Percentiles rank a stretch among this genome's conserved stretches.
Conservation (phyloP, 1,284 basidiomycete genomes). For the Microbotryum lychnidis-dioicae region DNA sequence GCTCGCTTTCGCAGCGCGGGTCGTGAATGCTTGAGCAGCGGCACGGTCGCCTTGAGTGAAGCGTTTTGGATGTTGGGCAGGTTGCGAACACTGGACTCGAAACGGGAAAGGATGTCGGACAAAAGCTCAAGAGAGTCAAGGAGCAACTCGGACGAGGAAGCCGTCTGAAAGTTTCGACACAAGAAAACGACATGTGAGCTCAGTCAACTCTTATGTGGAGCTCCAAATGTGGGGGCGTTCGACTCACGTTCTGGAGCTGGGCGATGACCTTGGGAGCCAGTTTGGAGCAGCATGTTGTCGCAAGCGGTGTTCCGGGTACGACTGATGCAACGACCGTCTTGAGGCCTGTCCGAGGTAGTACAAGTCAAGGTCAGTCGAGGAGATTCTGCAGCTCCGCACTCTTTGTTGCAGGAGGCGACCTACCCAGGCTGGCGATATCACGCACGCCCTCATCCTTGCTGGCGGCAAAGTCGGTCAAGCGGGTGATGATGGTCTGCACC, state of each 20-base stretch:
- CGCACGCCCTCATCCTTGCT: conserved; percentile 81
- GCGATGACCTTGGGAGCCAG: conserved; percentile 73
- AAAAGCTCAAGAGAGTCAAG: conserved; percentile 86
- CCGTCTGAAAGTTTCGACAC: conserved; percentile 45
- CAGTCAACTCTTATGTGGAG: neutral
- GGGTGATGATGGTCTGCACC: conserved; percentile 78
- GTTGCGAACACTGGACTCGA: conserved; percentile 53
- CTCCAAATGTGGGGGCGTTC: neutral
- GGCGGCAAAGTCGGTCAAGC: conserved; percentile 68
- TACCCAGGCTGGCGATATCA: conserved; percentile 88
- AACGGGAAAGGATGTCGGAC: conserved; percentile 80
- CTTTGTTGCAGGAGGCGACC: conserved; percentile 34
- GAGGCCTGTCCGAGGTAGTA: conserved; percentile 52
- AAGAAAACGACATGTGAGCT: conserved; percentile 4
- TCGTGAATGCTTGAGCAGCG: conserved; percentile 64
- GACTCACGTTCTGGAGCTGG: conserved; percentile 63
- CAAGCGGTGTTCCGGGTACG: conserved; percentile 67
- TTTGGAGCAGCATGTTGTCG: conserved; percentile 69
- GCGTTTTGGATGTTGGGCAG: conserved; percentile 43
- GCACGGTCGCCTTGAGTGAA: conserved; percentile 63
- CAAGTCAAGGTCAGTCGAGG: neutral
- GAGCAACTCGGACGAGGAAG: conserved; percentile 70
- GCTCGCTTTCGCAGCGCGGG: conserved; percentile 82
- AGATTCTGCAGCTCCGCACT: neutral
- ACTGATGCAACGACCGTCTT: conserved; percentile 91